Base-by-base conservation (phyloP, 306 rosid species). In the Vigna mungo region DNA sequence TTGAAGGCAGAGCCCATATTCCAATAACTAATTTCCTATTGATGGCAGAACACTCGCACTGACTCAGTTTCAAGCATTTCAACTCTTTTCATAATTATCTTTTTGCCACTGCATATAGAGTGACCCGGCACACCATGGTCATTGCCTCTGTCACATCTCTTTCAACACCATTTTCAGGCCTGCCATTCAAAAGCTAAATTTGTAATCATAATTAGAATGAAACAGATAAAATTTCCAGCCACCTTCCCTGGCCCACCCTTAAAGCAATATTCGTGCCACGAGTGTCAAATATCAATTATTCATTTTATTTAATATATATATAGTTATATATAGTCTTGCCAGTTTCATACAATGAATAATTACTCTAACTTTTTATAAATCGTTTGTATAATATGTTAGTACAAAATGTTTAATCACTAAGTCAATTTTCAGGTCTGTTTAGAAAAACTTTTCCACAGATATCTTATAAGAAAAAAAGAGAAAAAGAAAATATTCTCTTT, bases 101-200 rank as follows among this genome's bases (percentile, higher is more conserved):
- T 77, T 76, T 72, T 58, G 81, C 12, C 63, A 64, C 18, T 12
- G 55, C 2, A 20, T 18, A 17, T 53, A 16, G 82, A 84, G 80
- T 76, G 66, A 81, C 63, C 58, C 36, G 41, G 82, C 81, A 71
- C 85, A 63, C 83, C 68, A 52, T 79, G 80, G 83, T 80, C 55
- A 84, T 72, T 39, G 21, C 71, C 68, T 78, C 84, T 85, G 83
- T 83, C 79, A 70, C 88, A 84, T 87, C 88, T 80, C 81, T 82
- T 86, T 89, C 90, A 86, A 27, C 85, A 73, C 85, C 88, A 66
- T 71, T 86, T 82, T 81, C 86, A 79, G 83, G 88, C 86, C 89
- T 88, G 91, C 89, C 82, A 83, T 73, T 55, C 27, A 75, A 88
- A 90, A 82, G 87, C 65, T 46, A 83, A 49, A 72, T 58, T 72